Base-by-base conservation (phyloP, 805 yeast species). In the Wickerhamomyces silvicola region DNA sequence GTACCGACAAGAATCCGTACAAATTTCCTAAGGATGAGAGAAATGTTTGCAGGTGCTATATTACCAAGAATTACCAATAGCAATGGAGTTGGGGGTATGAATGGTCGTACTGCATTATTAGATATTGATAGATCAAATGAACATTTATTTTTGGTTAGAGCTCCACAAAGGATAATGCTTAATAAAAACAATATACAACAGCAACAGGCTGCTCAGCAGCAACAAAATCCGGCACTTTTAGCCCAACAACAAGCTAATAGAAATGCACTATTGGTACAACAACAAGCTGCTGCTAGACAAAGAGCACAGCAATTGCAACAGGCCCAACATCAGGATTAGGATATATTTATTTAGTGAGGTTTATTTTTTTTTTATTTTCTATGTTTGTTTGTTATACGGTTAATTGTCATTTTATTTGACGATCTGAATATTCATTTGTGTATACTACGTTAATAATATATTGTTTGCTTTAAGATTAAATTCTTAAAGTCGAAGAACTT, bases 21-120 rank as follows among this genome's bases (percentile, higher is more conserved):
- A 19, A 70, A 77, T 36, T 85, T 84, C 46, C 67, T 92, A 46
- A 73, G 94, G 39, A 81, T 86, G 83, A 70, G 97, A 43, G 98
- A 92, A 55, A 84, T 88, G 79, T 83, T 90, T 59, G 95, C 96
- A 1, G 75, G 83, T 38, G 90, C 95, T 2, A 68, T 83, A 10
- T 64, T 82, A 8, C 85, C 77, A 9, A 70, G 83, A 25, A 72
- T 78, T 33, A 60, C 71, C 2, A 59, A 70, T 35, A 66, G 66
- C 35, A 72, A 72, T 32, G 72, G 75, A 6, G 74, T 78, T 24
- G 94, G 94, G 10, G 83, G 87, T 5, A 60, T 82, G 31, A 81
- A 78, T 51, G 88, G 92, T n/a, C 68, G 92, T 33, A 76, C 87
- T 28, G 81, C 85, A 1, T 72, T 79, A 29, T 72, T 83, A 35